Evolutionary conservation across 2,329 filamentous ascomycete species (phyloP).

Genomic region (Aspergillus ruber): DNA sequence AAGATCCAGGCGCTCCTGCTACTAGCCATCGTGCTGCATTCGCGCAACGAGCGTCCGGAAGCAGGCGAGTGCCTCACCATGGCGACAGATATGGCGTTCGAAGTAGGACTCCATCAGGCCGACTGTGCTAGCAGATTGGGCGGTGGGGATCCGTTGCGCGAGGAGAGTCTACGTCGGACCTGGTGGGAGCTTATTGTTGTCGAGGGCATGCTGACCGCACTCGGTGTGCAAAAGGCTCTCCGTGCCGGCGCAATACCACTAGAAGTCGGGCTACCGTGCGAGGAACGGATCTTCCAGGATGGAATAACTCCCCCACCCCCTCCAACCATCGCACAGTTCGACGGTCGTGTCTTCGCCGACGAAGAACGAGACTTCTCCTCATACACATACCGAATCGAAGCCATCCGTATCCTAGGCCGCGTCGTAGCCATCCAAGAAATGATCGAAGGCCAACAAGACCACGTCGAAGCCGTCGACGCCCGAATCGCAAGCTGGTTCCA

Average conservation of each 20-base stretch:
- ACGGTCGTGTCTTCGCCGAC: constrained; percentile 67
- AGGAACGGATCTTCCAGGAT: constrained; percentile 59
- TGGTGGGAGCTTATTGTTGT: constrained; percentile 87
- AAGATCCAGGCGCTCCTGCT: constrained; percentile 74
- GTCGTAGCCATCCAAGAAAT: constrained; percentile 51
- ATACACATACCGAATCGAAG: constrained; percentile 76
- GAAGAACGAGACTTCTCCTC: constrained; percentile 68
- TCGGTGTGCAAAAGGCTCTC: constrained; percentile 48
- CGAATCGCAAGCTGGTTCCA: constrained; percentile 68
- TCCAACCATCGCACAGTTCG: constrained; percentile 65
- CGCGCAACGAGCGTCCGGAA: constrained; percentile 63
- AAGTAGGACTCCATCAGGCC: constrained; percentile 67
- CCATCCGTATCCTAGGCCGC: constrained; percentile 68
- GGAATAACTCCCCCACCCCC: constrained; percentile 53
- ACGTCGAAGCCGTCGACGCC: constrained; percentile 55
- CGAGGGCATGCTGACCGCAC: constrained; percentile 76
- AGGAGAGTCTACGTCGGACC: constrained; percentile 79
- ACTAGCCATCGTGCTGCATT: constrained; percentile 70
- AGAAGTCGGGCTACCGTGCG: constrained; percentile 71
- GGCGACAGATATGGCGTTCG: constrained; percentile 65
- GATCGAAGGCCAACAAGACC: constrained; percentile 42
- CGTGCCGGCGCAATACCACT: constrained; percentile 62
- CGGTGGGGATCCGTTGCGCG: constrained; percentile 58
- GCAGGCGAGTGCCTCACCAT: constrained; percentile 61
- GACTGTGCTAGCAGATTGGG: constrained; percentile 61